Base-by-base conservation (phyloP, 176 grass and related monocot genomes). In the Aegilops umbellulata region DNA sequence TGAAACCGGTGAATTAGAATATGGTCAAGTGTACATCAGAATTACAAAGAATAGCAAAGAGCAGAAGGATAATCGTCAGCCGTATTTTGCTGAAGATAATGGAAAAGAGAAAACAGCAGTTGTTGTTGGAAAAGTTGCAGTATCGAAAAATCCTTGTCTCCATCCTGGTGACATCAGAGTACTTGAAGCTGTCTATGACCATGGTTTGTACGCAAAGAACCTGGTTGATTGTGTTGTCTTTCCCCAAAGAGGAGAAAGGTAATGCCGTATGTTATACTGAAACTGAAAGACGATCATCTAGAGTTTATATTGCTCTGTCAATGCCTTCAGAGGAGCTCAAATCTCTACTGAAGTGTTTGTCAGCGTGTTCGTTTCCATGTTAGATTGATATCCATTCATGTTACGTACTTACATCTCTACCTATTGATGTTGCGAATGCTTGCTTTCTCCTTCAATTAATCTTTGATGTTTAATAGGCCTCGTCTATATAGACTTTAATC, bases 111-210 rank as follows among this genome's bases (percentile, higher is more conserved):
- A 26, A 79, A 91, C 86, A 51, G 84, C 90, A 29, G 60, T 86
- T 79, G 10, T 95, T 88, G 86, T 98, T 38, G 93, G 94, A 72
- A 94, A 91, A 79, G 82, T 98, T 55, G 64, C 91, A 63, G 78
- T 98, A 30, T 91, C 96, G 7, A 98, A 92, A 87, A 98, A 98
- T 82, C 96, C 93, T 14, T 95, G 93, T 82, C 90, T 98, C 69
- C 96, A 98, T 83, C 96, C 96, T 83, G 96, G 96, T 26, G 96
- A 98, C 89, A 77, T 98, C 73, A 92, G 93, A 87, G 86, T 98
- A 39, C 96, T 98, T 58, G 83, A 98, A 77, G 96, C 93, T 79
- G 76, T 98, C 69, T 92, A 94, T 86, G 84, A 94, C 65, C 57
- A 71, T 74, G 60, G 57, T 41, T 80, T 94, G 90, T 88, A 95